Percentiles rank a stretch among this genome's conserved stretches.
Evolutionary conservation across 331 rosid genomes (phyloP).

Genomic region (Rhamnella rubrinervis): DNA sequence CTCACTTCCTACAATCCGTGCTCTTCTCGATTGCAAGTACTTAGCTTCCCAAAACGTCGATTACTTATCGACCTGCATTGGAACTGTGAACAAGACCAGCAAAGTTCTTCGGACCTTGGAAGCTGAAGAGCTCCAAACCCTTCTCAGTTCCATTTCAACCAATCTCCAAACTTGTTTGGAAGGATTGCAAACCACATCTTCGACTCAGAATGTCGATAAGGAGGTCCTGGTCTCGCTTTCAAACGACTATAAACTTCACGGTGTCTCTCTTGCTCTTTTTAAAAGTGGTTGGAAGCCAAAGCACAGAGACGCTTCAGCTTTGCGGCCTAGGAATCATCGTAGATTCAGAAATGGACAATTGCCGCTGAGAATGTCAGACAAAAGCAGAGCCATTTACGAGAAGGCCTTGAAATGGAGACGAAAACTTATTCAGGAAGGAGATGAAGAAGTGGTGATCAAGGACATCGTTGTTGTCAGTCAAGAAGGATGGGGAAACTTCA

Average conservation of each 20-base stretch:
- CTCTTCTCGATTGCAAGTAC: constrained; percentile 54
- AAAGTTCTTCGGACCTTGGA: constrained; percentile 34
- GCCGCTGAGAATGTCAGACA: constrained; percentile 12
- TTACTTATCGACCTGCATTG: constrained; percentile 36
- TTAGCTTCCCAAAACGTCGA: constrained; percentile 52
- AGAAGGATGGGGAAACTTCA: constrained; percentile 70
- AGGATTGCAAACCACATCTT: constrained; percentile 48
- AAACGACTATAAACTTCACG: constrained; percentile 51
- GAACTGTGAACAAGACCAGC: constrained; percentile 36
- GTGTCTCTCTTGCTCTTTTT: constrained; percentile 56
- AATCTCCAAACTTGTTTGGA: constrained; percentile 78
- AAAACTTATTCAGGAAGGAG: constrained; percentile 42
- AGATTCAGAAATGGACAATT: constrained; percentile 5
- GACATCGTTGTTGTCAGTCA: constrained; percentile 69
- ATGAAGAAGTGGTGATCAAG: constrained; percentile 31
- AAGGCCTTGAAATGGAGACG: constrained; percentile 21
- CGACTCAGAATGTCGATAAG: constrained; percentile 37
- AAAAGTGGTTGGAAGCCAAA: constrained; percentile 56
- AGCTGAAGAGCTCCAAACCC: constrained; percentile 58
- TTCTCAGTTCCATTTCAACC: constrained; percentile 64
- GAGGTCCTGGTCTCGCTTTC: constrained; percentile 46
- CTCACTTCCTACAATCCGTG: constrained; percentile 37
- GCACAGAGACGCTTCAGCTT: constrained; percentile 19
- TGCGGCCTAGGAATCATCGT: not conserved
- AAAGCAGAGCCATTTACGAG: constrained; percentile 12